Evolutionary conservation across 2,329 filamentous ascomycete species (phyloP).

Genomic region (Ophiostoma ips): DNA sequence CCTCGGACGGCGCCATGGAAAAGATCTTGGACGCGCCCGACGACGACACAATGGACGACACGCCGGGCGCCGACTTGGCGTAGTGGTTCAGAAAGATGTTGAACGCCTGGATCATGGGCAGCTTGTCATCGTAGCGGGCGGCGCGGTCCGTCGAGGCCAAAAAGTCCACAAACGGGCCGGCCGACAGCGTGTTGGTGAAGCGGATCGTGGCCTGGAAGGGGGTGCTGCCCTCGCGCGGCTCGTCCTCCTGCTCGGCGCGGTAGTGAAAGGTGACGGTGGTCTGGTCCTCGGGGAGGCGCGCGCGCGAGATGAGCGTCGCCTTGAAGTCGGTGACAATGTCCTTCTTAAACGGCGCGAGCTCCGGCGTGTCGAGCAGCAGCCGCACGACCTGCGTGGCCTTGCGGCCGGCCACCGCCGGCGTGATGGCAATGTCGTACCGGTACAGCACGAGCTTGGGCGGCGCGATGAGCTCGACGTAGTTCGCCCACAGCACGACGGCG

Average conservation of each 20-base stretch:
- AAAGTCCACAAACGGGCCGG: slow-evolving; percentile 16
- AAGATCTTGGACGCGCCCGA: background rate
- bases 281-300: slow-evolving; percentile 12
- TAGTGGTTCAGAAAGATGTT: slow-evolving; percentile 47
- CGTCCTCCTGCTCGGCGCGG: slow-evolving; percentile 19
- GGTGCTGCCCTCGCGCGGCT: slow-evolving; percentile 12
- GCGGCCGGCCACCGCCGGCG: slow-evolving; percentile 10
- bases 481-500: slow-evolving; percentile 15
- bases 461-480: slow-evolving; percentile 15
- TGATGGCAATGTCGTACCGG: slow-evolving; percentile 14
- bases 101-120: slow-evolving; percentile 51
- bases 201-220: slow-evolving; percentile 15
- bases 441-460: slow-evolving; percentile 12
- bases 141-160: slow-evolving; percentile 17
- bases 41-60: slow-evolving; percentile 19
- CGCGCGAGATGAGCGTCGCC: slow-evolving; percentile 19
- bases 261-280: slow-evolving; percentile 14
- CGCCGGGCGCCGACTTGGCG: slow-evolving; percentile 15
- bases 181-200: slow-evolving; percentile 16
- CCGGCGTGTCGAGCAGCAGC: slow-evolving; percentile 16
- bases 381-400: slow-evolving; percentile 14
- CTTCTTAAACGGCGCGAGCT: slow-evolving; percentile 8
- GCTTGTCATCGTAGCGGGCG: slow-evolving; percentile 15
- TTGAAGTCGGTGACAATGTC: slow-evolving; percentile 23
- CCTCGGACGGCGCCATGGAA: background rate